Evolutionary conservation across 2,329 filamentous ascomycete species (phyloP), one percentile per base, ranked within the genome.

Genomic region (Fusarium continuum): DNA sequence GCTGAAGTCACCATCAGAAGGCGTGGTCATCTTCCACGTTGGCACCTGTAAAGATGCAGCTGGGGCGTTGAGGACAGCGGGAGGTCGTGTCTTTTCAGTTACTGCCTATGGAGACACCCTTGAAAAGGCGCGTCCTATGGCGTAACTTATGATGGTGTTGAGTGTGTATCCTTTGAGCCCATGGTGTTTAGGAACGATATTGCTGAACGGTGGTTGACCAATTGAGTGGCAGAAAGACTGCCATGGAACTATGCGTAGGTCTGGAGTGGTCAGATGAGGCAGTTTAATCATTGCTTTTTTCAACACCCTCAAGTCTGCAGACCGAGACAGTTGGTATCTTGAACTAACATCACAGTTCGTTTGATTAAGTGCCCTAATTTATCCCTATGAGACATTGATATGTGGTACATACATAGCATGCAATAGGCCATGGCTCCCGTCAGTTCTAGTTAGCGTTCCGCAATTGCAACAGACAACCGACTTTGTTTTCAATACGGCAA

Each of bases 181-280:
- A 93, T 94, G 90, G 91, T 94, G 76, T 96, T 85, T 78, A 85
- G 93, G 62, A 92, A 88, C 74, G 92, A 97, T 63, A 96, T 97
- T 74, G 93, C 91, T 10, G 2, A 46, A n/a, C n/a, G 52, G 35
- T 46, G 26, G 13, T 16, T 41, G 6, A 4, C 22, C 2, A 7
- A 9, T 11, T 7, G 19, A 34, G 9, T 13, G 20, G 19, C 5
- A 16, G 6, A 19, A 28, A 9, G 26, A 28, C 13, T 11, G 3
- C 8, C 8, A 26, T n/a, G 25, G 2, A 26, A 26, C 11, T 26
- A 26, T 8, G 8, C 3, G 8, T 26, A 8, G 25, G 9, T 9
- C 25, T 26, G 11, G 11, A n/a, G n/a, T n/a, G n/a, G n/a, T n/a
- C 8, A 9, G 8, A 26, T 26, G 25, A 26, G 11, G 25, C 8